Conservation (phyloP, 208 protist genomes). For the Trichomonas vaginalis region DNA sequence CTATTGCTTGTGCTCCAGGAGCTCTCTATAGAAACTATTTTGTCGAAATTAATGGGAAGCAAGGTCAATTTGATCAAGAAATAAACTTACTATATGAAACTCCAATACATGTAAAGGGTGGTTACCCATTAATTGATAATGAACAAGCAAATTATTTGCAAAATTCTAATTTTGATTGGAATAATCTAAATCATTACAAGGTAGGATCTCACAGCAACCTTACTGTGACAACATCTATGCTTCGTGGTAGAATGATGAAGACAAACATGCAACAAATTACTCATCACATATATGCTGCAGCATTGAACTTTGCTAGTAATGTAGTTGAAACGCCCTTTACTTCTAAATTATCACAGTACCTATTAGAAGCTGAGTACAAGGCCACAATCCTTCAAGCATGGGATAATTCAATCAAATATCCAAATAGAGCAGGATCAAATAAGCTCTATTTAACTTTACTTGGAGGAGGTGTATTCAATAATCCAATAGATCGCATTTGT, state of each 20-base stretch:
- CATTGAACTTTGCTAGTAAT: not conserved
- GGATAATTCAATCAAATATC: too few species aligned
- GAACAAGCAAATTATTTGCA: not conserved
- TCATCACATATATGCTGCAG: not conserved
- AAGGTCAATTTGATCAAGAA: not conserved
- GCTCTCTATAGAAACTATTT: constrained; percentile 56
- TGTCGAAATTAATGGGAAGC: not conserved
- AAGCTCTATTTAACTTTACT: not conserved
- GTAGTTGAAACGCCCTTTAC: not conserved
- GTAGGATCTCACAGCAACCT: too few species aligned
- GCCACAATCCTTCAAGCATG: not conserved
- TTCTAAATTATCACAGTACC: not conserved
- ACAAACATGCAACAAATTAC: not conserved
- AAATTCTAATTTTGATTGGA: not conserved
- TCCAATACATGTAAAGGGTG: not conserved
- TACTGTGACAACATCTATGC: not conserved
- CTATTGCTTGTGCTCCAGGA: too few species aligned
- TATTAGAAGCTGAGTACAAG: not conserved
- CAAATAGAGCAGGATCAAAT: not conserved
- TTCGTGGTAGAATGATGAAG: not conserved
- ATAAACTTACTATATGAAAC: not conserved
- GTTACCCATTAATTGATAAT: not conserved
- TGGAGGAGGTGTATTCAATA: not conserved
- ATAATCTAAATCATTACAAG: not conserved
- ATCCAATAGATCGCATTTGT: not conserved